Conservation (phyloP, 768 basidiomycete species). For the Boletus reticuloceps region DNA sequence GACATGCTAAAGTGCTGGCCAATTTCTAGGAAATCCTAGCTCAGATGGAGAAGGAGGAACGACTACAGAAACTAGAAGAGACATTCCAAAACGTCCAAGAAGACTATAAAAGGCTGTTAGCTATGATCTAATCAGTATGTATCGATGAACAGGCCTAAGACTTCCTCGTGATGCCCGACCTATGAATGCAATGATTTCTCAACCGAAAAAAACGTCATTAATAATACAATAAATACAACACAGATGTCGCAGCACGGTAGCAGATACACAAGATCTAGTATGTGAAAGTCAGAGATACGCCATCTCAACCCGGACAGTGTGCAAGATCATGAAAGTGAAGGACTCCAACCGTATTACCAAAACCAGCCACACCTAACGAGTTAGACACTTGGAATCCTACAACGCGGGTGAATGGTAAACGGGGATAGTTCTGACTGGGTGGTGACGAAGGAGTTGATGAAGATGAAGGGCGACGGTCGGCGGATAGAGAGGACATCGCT, state of each 20-base stretch:
- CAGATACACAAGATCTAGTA: conserved; percentile 18
- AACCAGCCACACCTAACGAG: conserved; percentile 62
- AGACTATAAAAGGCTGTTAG: conserved; percentile 82
- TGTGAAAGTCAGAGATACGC: neutral
- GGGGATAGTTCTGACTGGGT: conserved; percentile 36
- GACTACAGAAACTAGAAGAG: conserved; percentile 86
- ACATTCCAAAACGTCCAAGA: conserved; percentile 85
- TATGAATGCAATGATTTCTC: neutral
- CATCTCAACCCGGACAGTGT: neutral
- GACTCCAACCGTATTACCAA: conserved; percentile 62
- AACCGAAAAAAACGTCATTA: conserved; percentile 3
- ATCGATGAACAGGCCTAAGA: neutral
- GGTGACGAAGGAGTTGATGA: neutral
- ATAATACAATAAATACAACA: conserved; percentile 26
- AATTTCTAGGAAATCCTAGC: conserved; percentile 72
- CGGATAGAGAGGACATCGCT: conserved; percentile 46
- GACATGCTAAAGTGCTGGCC: neutral
- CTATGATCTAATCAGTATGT: conserved; percentile 35
- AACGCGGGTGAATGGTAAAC: conserved; percentile 80
- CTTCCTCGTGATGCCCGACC: conserved; percentile 9
- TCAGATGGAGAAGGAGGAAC: conserved; percentile 84
- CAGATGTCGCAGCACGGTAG: conserved; percentile 8
- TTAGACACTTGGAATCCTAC: conserved; percentile 53
- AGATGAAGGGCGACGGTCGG: conserved; percentile 12
- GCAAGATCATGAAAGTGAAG: conserved; percentile 24